These are phyloP conservation scores for Bauhinia variegata DNA, from an alignment of 306 rosid genomes.

Conservation along the genomic window DNA sequence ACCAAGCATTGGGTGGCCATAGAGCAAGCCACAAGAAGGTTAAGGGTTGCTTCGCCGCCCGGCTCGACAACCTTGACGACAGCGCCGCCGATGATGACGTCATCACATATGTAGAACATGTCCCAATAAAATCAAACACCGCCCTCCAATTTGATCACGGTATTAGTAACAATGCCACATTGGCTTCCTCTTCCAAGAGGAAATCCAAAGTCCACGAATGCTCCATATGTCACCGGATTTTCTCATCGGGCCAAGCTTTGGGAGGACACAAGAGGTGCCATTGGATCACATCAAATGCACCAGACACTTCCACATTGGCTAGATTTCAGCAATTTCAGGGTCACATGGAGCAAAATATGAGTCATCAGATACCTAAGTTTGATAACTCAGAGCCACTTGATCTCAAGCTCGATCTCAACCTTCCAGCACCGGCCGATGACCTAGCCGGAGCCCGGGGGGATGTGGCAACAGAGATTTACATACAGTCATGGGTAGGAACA, in stretches of 20 bases:
- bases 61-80: conserved; percentile 60
- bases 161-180: conserved; percentile 22
- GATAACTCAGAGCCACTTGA: conserved; percentile 58
- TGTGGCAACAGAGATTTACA: conserved; percentile 56
- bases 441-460: conserved; percentile 18
- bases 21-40: conserved; percentile 97
- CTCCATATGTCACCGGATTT: conserved; percentile 85
- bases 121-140: conserved; percentile 60
- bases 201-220: conserved; percentile 87
- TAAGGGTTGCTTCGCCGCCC: conserved; percentile 91
- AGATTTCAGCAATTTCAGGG: conserved; percentile 78
- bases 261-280: conserved; percentile 97
- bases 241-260: conserved; percentile 89
- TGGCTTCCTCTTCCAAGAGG: conserved; percentile 62
- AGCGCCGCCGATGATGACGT: conserved; percentile 56
- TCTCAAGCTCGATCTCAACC: conserved; percentile 81
- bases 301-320: conserved; percentile 55
- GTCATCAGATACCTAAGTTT: conserved; percentile 49
- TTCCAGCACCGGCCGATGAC: conserved; percentile 63
- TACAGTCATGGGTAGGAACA: conserved; percentile 63
- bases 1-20: conserved; percentile 96
- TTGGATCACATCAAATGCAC: conserved; percentile 85
- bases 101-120: conserved; percentile 57
- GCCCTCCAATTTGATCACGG: conserved; percentile 52
- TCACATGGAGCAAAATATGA: conserved; percentile 44